These are phyloP conservation scores for Xerocomellus intermedius DNA, from an alignment of 768 basidiomycete genomes.

Conservation along the genomic window DNA sequence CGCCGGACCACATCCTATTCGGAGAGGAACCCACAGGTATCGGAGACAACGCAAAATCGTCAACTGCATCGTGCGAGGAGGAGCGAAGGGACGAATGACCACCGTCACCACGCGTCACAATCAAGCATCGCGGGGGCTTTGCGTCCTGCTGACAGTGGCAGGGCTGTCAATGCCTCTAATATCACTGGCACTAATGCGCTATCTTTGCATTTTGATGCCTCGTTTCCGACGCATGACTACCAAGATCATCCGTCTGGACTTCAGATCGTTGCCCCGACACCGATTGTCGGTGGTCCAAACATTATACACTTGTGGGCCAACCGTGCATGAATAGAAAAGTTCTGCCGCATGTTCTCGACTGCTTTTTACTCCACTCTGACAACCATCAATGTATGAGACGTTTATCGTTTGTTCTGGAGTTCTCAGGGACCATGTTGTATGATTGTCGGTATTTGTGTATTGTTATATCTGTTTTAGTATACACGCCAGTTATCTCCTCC, in stretches of 20 bases:
- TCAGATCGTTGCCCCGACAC: constrained; percentile 34
- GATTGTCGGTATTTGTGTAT: constrained; percentile 22
- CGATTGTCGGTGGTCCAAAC: constrained; percentile 35
- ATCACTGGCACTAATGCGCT: constrained; percentile 32
- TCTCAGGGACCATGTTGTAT: constrained; percentile 9
- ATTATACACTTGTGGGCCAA: constrained; percentile 35
- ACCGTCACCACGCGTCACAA: constrained; percentile 24
- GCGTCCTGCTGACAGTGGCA: constrained; percentile 14
- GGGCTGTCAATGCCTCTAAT: constrained; percentile 19
- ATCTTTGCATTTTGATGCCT: constrained; percentile 38
- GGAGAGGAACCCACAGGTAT: constrained; percentile 13
- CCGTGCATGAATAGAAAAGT: constrained; percentile 25
- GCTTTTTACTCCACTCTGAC: neutral
- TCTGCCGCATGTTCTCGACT: neutral
- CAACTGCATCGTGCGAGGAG: constrained; percentile 24
- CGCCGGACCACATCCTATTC: constrained; percentile 21
- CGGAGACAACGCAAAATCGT: constrained; percentile 15
- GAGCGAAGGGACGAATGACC: constrained; percentile 16
- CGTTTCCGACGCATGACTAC: constrained; percentile 28
- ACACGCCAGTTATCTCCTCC: constrained; percentile 1
- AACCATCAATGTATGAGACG: neutral
- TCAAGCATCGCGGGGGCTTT: constrained; percentile 22
- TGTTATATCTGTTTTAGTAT: constrained; percentile 22
- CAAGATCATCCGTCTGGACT: constrained; percentile 26
- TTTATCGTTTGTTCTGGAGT: constrained; percentile 5